phyloP scores from a whole-genome alignment of 2,329 filamentous ascomycete genomes.

The Curvularia verruculosa region DNA sequence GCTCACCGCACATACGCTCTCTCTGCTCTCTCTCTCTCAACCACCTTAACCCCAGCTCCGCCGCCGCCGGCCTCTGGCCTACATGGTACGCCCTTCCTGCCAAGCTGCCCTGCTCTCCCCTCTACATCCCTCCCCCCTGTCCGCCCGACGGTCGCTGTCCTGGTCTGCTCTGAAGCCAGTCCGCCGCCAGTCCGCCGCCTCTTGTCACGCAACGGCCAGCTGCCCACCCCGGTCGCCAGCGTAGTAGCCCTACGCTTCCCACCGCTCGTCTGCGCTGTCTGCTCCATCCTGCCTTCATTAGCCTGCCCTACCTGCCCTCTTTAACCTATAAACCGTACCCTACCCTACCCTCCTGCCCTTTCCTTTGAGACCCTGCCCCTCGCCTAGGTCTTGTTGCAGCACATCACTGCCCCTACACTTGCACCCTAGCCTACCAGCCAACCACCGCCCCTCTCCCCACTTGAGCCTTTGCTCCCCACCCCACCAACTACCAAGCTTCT shows the following conservation, averaged over 20 bases:
- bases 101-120: conserved; percentile 46
- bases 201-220: conserved; percentile 37
- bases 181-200: conserved; percentile 26
- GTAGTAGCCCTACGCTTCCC: conserved; percentile 34
- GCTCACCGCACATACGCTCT: conserved; percentile 35
- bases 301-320: conserved; percentile 27
- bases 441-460: conserved; percentile 32
- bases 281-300: conserved; percentile 42
- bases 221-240: conserved; percentile 42
- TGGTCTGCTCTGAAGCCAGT: conserved; percentile 28
- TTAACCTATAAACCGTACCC: conserved; percentile 44
- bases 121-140: conserved; percentile 34
- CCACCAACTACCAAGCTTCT: conserved; percentile 18
- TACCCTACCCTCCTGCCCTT: conserved; percentile 41
- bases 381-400: conserved; percentile 39
- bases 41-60: conserved; percentile 40
- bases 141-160: conserved; percentile 34
- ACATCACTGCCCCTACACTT: conserved; percentile 23
- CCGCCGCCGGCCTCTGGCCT: conserved; percentile 42
- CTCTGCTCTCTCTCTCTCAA: conserved; percentile 13
- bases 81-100: conserved; percentile 53
- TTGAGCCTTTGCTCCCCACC: no score
- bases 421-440: conserved; percentile 31
- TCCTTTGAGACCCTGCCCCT: conserved; percentile 44
- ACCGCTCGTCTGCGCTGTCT: conserved; percentile 41